Evolutionary conservation across 2,329 filamentous ascomycete species (phyloP).

Genomic region (Stagonosporopsis rhizophila): DNA sequence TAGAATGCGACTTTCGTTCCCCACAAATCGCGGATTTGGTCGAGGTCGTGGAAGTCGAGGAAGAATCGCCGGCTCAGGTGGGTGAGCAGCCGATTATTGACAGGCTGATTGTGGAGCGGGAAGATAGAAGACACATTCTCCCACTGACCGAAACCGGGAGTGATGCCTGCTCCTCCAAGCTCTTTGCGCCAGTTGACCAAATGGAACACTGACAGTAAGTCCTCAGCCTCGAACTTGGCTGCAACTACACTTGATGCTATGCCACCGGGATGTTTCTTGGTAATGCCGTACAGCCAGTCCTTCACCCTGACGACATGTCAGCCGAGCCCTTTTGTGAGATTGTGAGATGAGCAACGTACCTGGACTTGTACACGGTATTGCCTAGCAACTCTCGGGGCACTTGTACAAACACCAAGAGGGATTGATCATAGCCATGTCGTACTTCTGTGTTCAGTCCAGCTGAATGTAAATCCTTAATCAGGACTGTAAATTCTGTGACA

Average conservation of each 20-base stretch:
- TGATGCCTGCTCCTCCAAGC: slow-evolving; percentile 81
- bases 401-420: slow-evolving; percentile 42
- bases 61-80: slow-evolving; percentile 76
- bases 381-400: slow-evolving; percentile 40
- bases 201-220: slow-evolving; percentile 77
- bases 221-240: slow-evolving; percentile 78
- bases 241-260: slow-evolving; percentile 53
- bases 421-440: slow-evolving; percentile 38
- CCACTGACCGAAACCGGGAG: slow-evolving; percentile 73
- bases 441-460: slow-evolving; percentile 44
- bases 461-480: slow-evolving; percentile 35
- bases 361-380: slow-evolving; percentile 41
- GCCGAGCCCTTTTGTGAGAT: background rate
- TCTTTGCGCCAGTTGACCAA: slow-evolving; percentile 75
- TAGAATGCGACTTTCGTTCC: slow-evolving; percentile 68
- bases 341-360: slow-evolving; percentile 22
- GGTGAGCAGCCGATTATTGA: slow-evolving; percentile 79
- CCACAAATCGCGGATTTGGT: slow-evolving; percentile 76
- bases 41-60: slow-evolving; percentile 70
- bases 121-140: slow-evolving; percentile 76
- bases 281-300: slow-evolving; percentile 84
- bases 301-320: slow-evolving; percentile 64
- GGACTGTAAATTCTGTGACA: slow-evolving; percentile 27
- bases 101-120: slow-evolving; percentile 76
- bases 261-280: slow-evolving; percentile 65